phyloP scores from a whole-genome alignment of 768 basidiomycete genomes.

The Fibroporia radiculosa region DNA sequence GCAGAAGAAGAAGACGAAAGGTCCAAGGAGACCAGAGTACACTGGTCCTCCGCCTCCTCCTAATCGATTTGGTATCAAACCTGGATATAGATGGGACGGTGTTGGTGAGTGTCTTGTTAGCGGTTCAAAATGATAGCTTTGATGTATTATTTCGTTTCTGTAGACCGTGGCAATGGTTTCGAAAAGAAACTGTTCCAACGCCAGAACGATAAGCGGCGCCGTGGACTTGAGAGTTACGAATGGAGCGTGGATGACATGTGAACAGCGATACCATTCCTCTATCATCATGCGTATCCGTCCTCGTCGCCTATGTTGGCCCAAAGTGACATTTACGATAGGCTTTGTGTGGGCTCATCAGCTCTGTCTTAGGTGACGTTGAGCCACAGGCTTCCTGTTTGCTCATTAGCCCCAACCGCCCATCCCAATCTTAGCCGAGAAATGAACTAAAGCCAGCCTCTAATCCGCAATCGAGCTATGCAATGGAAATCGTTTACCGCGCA shows the following conservation, averaged over 20 bases:
- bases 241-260: constrained; percentile 95
- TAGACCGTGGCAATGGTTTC: constrained; percentile 90
- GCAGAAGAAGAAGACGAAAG: constrained; percentile 71
- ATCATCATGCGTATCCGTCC: too few relatives aligned
- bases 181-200: constrained; percentile 89
- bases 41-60: constrained; percentile 83
- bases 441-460: too few relatives aligned
- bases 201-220: constrained; percentile 67
- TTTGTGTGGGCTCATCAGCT: too few relatives aligned
- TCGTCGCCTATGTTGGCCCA: too few relatives aligned
- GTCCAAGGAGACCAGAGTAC: constrained; percentile 79
- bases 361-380: too few relatives aligned
- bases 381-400: too few relatives aligned
- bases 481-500: too few relatives aligned
- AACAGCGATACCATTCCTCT: background rate
- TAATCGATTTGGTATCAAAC: constrained; percentile 91
- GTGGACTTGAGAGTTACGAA: constrained; percentile 62
- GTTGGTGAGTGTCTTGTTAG: constrained; percentile 59
- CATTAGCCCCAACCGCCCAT: too few relatives aligned
- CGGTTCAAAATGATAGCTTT: too few relatives aligned
- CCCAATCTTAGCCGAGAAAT: too few relatives aligned
- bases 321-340: too few relatives aligned
- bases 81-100: constrained; percentile 97
- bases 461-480: too few relatives aligned
- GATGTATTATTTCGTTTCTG: constrained; percentile 1